Evolutionary conservation across 106 monocot species (phyloP).

Genomic region (Acorus calamus): DNA sequence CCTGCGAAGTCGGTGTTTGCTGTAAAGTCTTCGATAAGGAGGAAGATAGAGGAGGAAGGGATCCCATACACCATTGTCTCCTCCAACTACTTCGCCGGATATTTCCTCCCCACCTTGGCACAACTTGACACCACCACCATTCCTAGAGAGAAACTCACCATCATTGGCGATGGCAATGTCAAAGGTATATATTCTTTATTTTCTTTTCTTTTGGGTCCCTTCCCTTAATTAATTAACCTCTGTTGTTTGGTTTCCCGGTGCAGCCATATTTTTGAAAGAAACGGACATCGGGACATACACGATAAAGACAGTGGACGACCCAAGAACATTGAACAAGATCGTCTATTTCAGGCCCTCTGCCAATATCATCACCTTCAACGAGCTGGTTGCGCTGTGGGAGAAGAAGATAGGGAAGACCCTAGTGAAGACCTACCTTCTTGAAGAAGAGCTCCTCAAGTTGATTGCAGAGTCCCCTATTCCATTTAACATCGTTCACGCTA

Average conservation of each 20-base stretch:
- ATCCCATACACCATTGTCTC: slow-evolving; percentile 41
- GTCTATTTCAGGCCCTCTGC: slow-evolving; percentile 30
- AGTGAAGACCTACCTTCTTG: slow-evolving; percentile 18
- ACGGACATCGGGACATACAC: slow-evolving; percentile 41
- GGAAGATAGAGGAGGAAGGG: slow-evolving; percentile 21
- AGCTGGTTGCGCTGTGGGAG: slow-evolving; percentile 49
- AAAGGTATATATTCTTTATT: slow-evolving; percentile 11
- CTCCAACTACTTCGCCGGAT: slow-evolving; percentile 35
- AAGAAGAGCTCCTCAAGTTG: slow-evolving; percentile 16
- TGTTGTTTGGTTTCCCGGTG: background rate
- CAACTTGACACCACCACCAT: slow-evolving; percentile 28
- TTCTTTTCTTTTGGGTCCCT: background rate
- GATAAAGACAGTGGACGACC: slow-evolving; percentile 21
- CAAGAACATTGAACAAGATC: slow-evolving; percentile 17
- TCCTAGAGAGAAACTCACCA: slow-evolving; percentile 25
- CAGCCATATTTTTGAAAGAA: slow-evolving; percentile 39
- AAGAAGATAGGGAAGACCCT: slow-evolving; percentile 29
- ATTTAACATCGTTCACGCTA: slow-evolving; percentile 19
- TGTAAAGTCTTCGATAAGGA: slow-evolving; percentile 22
- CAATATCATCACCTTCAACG: slow-evolving; percentile 32
- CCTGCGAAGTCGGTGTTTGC: slow-evolving; percentile 19
- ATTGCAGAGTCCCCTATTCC: slow-evolving; percentile 31
- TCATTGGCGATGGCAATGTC: slow-evolving; percentile 45
- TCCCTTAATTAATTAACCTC: background rate
- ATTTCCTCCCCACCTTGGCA: slow-evolving; percentile 20